A percentile compares a stretch with the other conserved stretches of the same genome.
Conservation (phyloP, 2,329 filamentous ascomycete genomes). For the Pseudocercospora crystallina region DNA sequence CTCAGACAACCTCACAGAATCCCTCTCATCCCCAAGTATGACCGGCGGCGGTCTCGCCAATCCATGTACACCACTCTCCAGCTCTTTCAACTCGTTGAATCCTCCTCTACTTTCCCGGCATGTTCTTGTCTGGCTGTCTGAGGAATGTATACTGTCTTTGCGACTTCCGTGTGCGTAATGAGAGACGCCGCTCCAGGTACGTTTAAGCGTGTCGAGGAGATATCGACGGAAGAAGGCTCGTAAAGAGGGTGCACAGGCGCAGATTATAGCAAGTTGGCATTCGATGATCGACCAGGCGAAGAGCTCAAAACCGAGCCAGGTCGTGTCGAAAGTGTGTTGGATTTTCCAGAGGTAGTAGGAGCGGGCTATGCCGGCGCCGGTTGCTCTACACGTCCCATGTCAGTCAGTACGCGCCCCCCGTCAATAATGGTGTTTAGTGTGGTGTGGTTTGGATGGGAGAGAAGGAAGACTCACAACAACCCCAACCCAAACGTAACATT, state of each 20-base stretch:
- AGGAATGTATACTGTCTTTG: not conserved
- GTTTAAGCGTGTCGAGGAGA: constrained; percentile 21
- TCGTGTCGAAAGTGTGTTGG: constrained; percentile 22
- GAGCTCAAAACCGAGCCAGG: constrained; percentile 29
- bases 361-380: constrained; percentile 26
- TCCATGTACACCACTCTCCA: constrained; percentile 17
- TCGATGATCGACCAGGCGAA: constrained; percentile 32
- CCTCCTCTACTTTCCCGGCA: constrained; percentile 5
- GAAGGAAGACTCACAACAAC: constrained; percentile 17
- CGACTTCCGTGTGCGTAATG: constrained; percentile 12
- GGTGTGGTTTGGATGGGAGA: not conserved
- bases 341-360: constrained; percentile 27
- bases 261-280: constrained; percentile 33
- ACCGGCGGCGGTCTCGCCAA: constrained; percentile 12
- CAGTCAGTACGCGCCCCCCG: too few species aligned
- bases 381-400: constrained; percentile 8
- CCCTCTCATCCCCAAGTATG: constrained; percentile 4
- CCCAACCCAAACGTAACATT: constrained; percentile 27
- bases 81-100: constrained; percentile 12
- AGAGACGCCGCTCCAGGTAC: constrained; percentile 17
- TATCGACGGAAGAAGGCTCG: constrained; percentile 33
- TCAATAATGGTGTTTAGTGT: not conserved
- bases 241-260: constrained; percentile 31
- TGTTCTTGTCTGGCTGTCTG: not conserved
- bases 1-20: not conserved